Conservation (phyloP, 73 alveolate genomes). For the Paramecium pentaurelia region DNA sequence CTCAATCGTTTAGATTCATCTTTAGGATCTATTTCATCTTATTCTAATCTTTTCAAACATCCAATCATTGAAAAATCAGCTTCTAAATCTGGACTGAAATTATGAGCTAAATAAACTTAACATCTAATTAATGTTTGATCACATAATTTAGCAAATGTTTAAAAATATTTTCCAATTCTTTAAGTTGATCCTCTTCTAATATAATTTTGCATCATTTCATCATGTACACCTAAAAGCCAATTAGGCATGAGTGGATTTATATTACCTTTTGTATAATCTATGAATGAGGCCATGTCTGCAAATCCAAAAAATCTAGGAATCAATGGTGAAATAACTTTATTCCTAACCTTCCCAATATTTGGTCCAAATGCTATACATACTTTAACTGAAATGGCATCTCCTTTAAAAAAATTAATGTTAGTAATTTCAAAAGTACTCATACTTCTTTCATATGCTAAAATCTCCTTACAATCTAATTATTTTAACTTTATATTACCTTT, state of each 20-base stretch:
- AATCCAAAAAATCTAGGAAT: slow-evolving; percentile 12
- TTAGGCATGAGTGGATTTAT: not conserved
- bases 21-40: not conserved
- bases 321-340: not conserved
- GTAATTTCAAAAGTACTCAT: slow-evolving; percentile 3
- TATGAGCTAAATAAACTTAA: not conserved
- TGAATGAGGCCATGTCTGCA: not conserved
- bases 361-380: slow-evolving; percentile 23
- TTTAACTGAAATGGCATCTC: not conserved
- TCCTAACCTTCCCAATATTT: not conserved
- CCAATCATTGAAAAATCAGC: slow-evolving; percentile 18
- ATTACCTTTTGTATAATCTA: not conserved
- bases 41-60: not conserved
- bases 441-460: not conserved
- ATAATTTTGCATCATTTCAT: slow-evolving; percentile 26
- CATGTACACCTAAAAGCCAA: not conserved
- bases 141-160: not conserved
- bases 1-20: not conserved
- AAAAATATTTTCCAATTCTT: slow-evolving; percentile 20
- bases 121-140: not conserved
- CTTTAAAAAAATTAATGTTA: not conserved
- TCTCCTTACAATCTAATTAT: not conserved
- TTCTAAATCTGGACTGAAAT: not conserved
- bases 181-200: slow-evolving; percentile 20
- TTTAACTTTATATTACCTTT: not conserved